A percentile compares a stretch with the other conserved stretches of the same genome.
These are phyloP conservation scores for Populus davidiana DNA, from an alignment of 345 rosid species.

Conservation along the genomic window DNA sequence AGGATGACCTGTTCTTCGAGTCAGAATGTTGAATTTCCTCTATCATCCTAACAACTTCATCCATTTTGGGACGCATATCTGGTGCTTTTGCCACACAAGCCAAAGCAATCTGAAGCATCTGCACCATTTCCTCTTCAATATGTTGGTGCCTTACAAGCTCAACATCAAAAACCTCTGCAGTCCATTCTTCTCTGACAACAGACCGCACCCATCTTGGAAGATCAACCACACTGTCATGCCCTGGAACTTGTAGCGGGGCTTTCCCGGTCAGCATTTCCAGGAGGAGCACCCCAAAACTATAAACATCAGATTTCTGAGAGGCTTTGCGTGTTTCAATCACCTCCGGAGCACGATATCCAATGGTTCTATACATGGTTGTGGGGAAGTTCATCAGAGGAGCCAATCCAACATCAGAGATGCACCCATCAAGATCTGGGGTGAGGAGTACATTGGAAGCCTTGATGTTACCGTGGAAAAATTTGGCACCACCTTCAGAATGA, in stretches of 20 bases:
- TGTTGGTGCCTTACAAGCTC: slow-evolving; percentile 62
- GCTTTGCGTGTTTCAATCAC: slow-evolving; percentile 56
- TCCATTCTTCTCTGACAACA: slow-evolving; percentile 84
- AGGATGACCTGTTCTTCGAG: slow-evolving; percentile 48
- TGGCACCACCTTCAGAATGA: slow-evolving; percentile 44
- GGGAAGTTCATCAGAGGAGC: slow-evolving; percentile 55
- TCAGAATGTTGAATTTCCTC: slow-evolving; percentile 58
- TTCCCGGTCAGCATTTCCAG: slow-evolving; percentile 79
- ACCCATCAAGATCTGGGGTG: slow-evolving; percentile 52
- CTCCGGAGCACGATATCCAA: slow-evolving; percentile 77
- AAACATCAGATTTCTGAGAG: slow-evolving; percentile 68
- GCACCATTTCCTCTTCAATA: slow-evolving; percentile 82
- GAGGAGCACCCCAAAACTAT: slow-evolving; percentile 79
- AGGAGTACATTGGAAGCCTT: slow-evolving; percentile 71
- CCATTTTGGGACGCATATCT: slow-evolving; percentile 59
- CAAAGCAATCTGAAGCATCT: slow-evolving; percentile 75
- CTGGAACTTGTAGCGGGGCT: slow-evolving; percentile 58
- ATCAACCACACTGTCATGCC: slow-evolving; percentile 54
- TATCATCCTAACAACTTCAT: slow-evolving; percentile 60
- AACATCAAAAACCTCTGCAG: slow-evolving; percentile 80
- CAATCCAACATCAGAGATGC: slow-evolving; percentile 61
- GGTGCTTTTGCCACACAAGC: slow-evolving; percentile 60
- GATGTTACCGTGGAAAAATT: slow-evolving; percentile 67
- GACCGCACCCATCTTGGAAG: slow-evolving; percentile 88
- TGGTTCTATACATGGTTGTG: slow-evolving; percentile 41